These are phyloP conservation scores for Udeniomyces megalosporus DNA, from an alignment of 768 basidiomycete genomes.

Conservation along the genomic window DNA sequence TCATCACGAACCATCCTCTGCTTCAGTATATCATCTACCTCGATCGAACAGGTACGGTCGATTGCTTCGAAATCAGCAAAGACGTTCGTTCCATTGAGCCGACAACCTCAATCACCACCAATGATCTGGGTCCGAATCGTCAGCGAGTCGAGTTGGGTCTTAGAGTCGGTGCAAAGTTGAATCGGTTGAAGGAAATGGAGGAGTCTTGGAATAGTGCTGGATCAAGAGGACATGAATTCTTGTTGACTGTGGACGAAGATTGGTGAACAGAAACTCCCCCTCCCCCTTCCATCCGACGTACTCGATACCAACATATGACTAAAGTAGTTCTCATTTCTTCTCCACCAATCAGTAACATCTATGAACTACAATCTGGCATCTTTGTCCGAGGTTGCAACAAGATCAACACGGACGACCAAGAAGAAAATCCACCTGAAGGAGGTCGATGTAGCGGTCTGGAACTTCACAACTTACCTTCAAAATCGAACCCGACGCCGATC, in stretches of 20 bases:
- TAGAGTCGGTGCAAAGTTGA: not conserved
- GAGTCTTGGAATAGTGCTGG: not conserved
- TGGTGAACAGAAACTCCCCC: not conserved
- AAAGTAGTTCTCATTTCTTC: too few species aligned
- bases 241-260: not conserved
- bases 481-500: not conserved
- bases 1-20: too few species aligned
- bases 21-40: not conserved
- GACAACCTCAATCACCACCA: too few species aligned
- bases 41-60: not conserved
- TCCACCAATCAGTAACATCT: not conserved
- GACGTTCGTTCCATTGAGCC: too few species aligned
- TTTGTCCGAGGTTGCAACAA: constrained; percentile 9
- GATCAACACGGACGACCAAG: not conserved
- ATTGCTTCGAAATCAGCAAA: not conserved
- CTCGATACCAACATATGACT: not conserved
- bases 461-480: not conserved
- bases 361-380: constrained; percentile 10
- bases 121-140: too few species aligned
- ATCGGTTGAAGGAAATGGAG: not conserved
- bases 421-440: not conserved
- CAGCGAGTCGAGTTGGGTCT: not conserved
- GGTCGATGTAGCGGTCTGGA: not conserved
- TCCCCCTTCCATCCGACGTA: not conserved
- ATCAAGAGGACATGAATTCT: not conserved